Conservation (phyloP, 257 asterid species). For the Ophiorrhiza pumila region DNA sequence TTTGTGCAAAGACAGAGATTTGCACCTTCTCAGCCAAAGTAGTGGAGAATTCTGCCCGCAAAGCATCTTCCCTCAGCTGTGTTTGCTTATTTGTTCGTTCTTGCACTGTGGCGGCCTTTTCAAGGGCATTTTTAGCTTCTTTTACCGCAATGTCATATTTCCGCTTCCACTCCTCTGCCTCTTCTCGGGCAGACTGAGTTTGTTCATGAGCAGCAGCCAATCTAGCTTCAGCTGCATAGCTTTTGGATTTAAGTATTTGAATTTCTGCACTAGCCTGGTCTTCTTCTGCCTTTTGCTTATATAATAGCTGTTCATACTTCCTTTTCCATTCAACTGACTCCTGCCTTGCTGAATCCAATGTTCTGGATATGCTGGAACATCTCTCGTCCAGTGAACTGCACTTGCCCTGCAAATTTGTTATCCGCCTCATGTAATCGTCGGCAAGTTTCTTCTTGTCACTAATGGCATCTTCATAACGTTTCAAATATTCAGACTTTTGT, state of each 20-base stretch:
- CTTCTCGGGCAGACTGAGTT: conserved; percentile 89
- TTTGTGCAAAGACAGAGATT: conserved; percentile 8
- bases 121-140: conserved; percentile 85
- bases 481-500: conserved; percentile 82
- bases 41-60: conserved; percentile 69
- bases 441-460: conserved; percentile 76
- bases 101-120: conserved; percentile 85
- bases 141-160: conserved; percentile 78
- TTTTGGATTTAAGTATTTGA: conserved; percentile 68
- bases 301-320: conserved; percentile 61
- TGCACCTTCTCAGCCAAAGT: conserved; percentile 73
- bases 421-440: conserved; percentile 75
- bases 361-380: conserved; percentile 59
- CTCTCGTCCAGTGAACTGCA: conserved; percentile 79
- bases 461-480: conserved; percentile 85
- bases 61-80: conserved; percentile 74
- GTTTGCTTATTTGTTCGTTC: conserved; percentile 78
- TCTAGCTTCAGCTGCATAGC: conserved; percentile 98
- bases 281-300: conserved; percentile 72
- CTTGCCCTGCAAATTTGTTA: conserved; percentile 71
- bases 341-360: conserved; percentile 59
- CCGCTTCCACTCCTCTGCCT: conserved; percentile 96
- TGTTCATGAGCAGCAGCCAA: conserved; percentile 91
- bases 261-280: conserved; percentile 72
- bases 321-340: conserved; percentile 85